Evolutionary conservation across 805 yeast species (phyloP).

Genomic region (Candida cerambycidarum): DNA sequence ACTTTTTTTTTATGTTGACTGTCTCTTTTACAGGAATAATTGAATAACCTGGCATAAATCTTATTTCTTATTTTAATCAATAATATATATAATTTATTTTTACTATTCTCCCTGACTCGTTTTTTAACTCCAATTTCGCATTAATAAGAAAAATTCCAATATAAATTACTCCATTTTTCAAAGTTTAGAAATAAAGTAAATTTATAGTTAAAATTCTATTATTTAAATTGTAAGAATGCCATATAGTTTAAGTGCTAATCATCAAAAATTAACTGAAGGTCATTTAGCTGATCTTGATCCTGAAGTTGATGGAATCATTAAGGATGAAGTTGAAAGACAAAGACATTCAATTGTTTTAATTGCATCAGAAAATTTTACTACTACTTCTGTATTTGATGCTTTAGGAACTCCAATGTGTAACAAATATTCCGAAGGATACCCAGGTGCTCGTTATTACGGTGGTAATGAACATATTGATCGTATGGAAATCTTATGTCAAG

Average conservation of each 20-base stretch:
- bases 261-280: constrained; percentile 57
- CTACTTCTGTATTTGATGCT: constrained; percentile 90
- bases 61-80: no score
- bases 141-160: constrained; percentile 2
- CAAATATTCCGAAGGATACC: constrained; percentile 98
- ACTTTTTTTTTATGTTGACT: no score
- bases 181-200: neutral
- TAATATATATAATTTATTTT: no score
- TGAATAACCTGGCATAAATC: no score
- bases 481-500: constrained; percentile 87
- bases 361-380: constrained; percentile 95
- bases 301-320: constrained; percentile 77
- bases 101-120: neutral
- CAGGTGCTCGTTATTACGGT: constrained; percentile 97
- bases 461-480: constrained; percentile 94
- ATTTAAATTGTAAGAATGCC: constrained; percentile 24
- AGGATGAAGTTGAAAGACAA: constrained; percentile 80
- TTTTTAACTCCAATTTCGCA: constrained; percentile 1
- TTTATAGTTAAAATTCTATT: neutral
- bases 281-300: constrained; percentile 73
- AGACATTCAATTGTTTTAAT: constrained; percentile 88
- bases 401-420: constrained; percentile 96
- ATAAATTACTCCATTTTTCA: constrained; percentile 3
- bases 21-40: no score
- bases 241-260: constrained; percentile 50